Evolutionary conservation across 108 stramenopile genomes (phyloP), one percentile per base, ranked within the genome.

Genomic region (Schizochytrium sp.): DNA sequence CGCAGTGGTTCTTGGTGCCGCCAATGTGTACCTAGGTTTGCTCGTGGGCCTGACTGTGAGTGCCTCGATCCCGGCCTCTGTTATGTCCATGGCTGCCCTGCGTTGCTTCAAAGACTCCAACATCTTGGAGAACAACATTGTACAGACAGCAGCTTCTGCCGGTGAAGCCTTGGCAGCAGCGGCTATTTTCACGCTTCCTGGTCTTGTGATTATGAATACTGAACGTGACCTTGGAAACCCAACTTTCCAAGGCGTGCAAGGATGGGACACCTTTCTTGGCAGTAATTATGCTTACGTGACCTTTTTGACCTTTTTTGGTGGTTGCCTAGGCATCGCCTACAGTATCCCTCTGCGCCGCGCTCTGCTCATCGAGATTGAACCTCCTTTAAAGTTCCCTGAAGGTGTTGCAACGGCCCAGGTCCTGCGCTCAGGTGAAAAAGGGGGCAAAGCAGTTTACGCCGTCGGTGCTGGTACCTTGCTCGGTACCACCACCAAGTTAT

Each of bases 361-460:
- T 47, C 76, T 83, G 17, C 47, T 83, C 2, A 0, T 83, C 28
- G 76, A 83, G 76, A 83, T 83, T 28, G 50, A 83, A 28, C 76
- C 76, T 7, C 76, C 76, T 40, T 53, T 83, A 2, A 49, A 55
- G 50, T 83, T 83, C 76, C 76, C 76, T n/a, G 76, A 83, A 40
- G 76, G 76, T 40, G 76, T 83, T n/a, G 76, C 76, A 47, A 83
- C 76, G 17, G 76, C 76, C n/a, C 76, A 83, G 47, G 76, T 83
- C 28, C 76, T 83, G 17, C 47, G 53, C 10, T 49, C 76, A 0
- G 76, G 76, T 10, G 76, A 83, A 28, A 49, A 55, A 38, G 76
- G 76, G n/a, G 76, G 76, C 76, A 83, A 83, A n/a, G 76, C 53
- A 8, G 76, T 83, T 0, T 55, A 83, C 50, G 76, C 76, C 28